Percentiles rank a stretch among this genome's conserved stretches.
These are phyloP conservation scores for Taphrina flavorubra DNA, from an alignment of 1,139 yeast species.

Conservation along the genomic window DNA sequence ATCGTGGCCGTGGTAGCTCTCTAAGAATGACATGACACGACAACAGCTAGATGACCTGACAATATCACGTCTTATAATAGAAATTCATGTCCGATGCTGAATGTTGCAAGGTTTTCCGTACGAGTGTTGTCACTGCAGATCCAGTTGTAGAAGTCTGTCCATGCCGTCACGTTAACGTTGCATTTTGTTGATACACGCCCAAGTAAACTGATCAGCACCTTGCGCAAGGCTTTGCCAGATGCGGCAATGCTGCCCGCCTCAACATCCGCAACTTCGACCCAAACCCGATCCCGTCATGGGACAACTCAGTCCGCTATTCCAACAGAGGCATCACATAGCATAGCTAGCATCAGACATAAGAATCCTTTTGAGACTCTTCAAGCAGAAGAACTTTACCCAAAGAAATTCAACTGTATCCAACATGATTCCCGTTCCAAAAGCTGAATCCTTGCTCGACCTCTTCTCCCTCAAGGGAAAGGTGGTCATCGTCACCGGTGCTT, in stretches of 20 bases:
- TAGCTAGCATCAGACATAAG: background rate
- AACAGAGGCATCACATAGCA: background rate
- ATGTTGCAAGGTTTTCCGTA: no score
- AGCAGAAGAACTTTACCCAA: no score
- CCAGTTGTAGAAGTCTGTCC: no score
- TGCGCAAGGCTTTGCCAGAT: no score
- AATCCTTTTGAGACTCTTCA: no score
- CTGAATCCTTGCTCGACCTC: conserved; percentile 40
- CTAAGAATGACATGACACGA: background rate
- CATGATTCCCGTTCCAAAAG: conserved; percentile 23
- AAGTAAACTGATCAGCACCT: background rate
- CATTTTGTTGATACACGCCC: no score
- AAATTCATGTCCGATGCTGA: no score
- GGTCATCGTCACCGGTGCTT: conserved; percentile 87
- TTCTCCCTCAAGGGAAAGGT: conserved; percentile 75
- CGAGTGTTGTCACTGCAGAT: no score
- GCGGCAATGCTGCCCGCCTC: background rate
- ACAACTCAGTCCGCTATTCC: conserved; percentile 1
- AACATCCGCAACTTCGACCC: background rate
- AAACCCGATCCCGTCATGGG: conserved; percentile 9
- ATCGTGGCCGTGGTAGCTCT: background rate
- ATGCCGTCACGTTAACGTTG: no score
- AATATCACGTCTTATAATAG: no score
- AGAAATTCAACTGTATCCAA: background rate
- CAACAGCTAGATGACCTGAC: background rate